Conservation (phyloP, 176 grass and related monocot genomes). For the Elymus sibiricus region DNA sequence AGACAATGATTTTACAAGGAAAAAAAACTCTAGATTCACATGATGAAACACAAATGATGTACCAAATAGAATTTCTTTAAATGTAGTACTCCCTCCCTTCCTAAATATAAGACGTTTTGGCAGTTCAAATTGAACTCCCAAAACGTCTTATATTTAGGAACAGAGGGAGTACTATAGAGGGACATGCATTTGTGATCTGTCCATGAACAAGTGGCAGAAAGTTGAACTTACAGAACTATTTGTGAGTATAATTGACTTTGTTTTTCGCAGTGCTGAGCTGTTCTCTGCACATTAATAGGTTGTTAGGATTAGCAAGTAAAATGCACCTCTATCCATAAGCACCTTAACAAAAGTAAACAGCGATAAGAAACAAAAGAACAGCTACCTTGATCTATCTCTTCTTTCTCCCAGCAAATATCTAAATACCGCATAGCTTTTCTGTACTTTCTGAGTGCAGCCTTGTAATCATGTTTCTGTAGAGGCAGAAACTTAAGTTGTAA, state of each 20-base stretch:
- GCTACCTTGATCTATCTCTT: slow-evolving; percentile 63
- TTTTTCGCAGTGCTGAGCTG: slow-evolving; percentile 68
- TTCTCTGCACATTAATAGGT: slow-evolving; percentile 57
- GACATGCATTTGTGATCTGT: slow-evolving; percentile 13
- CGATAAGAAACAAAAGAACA: not conserved
- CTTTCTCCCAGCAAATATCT: slow-evolving; percentile 79
- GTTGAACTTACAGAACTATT: slow-evolving; percentile 90
- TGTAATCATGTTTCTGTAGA: slow-evolving; percentile 74
- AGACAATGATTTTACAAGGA: not conserved
- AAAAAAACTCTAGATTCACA: not conserved
- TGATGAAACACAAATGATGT: slow-evolving; percentile 16
- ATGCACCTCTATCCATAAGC: not conserved
- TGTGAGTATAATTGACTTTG: slow-evolving; percentile 93
- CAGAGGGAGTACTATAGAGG: slow-evolving; percentile 4
- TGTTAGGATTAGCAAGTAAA: slow-evolving; percentile 33
- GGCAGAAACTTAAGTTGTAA: slow-evolving; percentile 27
- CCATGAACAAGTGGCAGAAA: not conserved
- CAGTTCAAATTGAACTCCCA: too few relatives aligned
- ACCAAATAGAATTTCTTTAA: slow-evolving; percentile 4
- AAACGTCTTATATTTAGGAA: too few relatives aligned
- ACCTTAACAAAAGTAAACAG: slow-evolving; percentile 17
- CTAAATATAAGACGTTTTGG: too few relatives aligned
- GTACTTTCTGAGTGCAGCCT: slow-evolving; percentile 77
- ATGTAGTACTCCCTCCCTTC: too few relatives aligned
- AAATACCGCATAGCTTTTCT: slow-evolving; percentile 73